A percentile compares a stretch with the other conserved stretches of the same genome.
These are phyloP conservation scores for Mycena galericulata DNA, from an alignment of 768 basidiomycete genomes.

Conservation along the genomic window DNA sequence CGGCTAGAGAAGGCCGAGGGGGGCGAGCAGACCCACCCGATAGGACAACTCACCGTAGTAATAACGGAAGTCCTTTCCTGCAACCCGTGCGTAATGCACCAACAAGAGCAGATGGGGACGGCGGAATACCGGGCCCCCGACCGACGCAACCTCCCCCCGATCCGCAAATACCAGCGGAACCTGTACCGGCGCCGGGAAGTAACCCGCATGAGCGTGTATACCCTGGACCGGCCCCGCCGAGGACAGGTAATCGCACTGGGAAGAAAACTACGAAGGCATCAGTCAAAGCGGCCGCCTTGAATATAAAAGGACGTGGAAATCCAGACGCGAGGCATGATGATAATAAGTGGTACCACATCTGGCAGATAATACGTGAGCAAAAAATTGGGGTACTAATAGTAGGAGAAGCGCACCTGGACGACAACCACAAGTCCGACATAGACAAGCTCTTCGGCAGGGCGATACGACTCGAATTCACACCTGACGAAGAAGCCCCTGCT, in stretches of 20 bases:
- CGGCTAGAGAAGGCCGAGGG: not conserved
- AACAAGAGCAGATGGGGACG: too few species aligned
- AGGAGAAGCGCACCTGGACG: conserved; percentile 48
- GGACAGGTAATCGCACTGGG: not conserved
- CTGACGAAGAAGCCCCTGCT: conserved; percentile 12
- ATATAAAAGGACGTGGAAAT: not conserved
- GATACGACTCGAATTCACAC: conserved; percentile 37
- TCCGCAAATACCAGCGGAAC: too few species aligned
- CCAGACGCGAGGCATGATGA: not conserved
- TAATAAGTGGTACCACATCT: conserved; percentile 8
- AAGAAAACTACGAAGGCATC: not conserved
- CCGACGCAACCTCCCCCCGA: too few species aligned
- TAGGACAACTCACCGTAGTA: not conserved
- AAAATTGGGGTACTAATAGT: conserved; percentile 44
- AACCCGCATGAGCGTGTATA: not conserved
- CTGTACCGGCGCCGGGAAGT: too few species aligned
- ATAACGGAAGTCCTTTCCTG: not conserved
- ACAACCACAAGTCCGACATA: conserved; percentile 15
- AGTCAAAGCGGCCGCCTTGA: not conserved
- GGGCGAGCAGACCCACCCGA: not conserved
- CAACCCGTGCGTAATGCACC: not conserved
- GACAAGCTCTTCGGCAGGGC: conserved; percentile 16
- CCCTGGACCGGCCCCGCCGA: not conserved
- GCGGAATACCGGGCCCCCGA: too few species aligned
- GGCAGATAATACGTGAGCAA: conserved; percentile 36